Evolutionary conservation across 192 early-diverging fungal species (phyloP).

Genomic region (Mortierella antarctica): DNA sequence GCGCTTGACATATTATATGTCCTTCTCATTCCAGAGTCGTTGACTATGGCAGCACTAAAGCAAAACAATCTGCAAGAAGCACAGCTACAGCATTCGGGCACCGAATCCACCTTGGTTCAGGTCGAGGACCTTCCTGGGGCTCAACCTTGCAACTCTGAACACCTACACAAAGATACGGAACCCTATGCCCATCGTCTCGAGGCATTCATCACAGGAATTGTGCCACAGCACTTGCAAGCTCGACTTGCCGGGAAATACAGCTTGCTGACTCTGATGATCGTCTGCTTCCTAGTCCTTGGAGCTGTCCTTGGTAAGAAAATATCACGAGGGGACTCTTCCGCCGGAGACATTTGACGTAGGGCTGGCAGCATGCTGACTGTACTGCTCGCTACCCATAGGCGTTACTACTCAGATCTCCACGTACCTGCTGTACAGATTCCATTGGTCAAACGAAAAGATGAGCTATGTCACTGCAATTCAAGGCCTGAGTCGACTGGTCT

Average conservation of each 20-base stretch:
- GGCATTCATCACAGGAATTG: background rate
- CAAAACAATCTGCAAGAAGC: background rate
- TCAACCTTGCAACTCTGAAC: background rate
- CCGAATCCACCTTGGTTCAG: background rate
- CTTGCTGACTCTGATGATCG: conserved; percentile 15
- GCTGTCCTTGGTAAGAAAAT: conserved; percentile 9
- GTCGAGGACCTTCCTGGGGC: background rate
- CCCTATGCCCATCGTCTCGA: background rate
- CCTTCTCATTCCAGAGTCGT: conserved; percentile 30
- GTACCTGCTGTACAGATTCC: conserved; percentile 31
- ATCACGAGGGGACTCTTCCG: background rate
- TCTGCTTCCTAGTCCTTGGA: conserved; percentile 16
- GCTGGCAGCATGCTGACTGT: no score
- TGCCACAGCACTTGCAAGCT: conserved; percentile 27
- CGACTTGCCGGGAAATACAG: conserved; percentile 39
- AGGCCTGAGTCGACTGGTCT: conserved; percentile 25
- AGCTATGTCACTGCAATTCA: conserved; percentile 22
- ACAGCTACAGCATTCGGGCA: background rate
- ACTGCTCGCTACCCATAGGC: background rate
- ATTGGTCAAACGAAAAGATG: conserved; percentile 13
- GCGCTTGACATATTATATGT: conserved; percentile 16
- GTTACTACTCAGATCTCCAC: background rate
- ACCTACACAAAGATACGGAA: background rate
- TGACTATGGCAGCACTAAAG: conserved; percentile 1
- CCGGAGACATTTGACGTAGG: no score